Conservation (phyloP, 140 eudicot genomes). For the Stevia rebaudiana region DNA sequence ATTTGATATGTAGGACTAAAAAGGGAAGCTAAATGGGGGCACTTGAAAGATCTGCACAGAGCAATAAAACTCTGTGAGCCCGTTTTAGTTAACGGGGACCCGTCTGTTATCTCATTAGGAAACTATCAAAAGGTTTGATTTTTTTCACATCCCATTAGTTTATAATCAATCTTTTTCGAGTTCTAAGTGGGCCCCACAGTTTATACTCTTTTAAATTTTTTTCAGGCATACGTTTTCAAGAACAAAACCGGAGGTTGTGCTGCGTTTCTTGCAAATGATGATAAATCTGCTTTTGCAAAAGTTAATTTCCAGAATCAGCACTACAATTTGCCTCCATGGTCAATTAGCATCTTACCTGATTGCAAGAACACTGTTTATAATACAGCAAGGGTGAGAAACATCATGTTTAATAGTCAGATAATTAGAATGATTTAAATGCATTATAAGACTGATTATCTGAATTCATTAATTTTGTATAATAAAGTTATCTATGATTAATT, state of each 20-base stretch:
- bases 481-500: conserved; percentile 1
- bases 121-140: conserved; percentile 39
- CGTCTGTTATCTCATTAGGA: conserved; percentile 37
- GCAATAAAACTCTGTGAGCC: conserved; percentile 53
- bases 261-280: conserved; percentile 32
- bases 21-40: conserved; percentile 46
- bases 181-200: too few relatives aligned
- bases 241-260: conserved; percentile 38
- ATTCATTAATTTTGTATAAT: conserved; percentile 9
- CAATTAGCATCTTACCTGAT: conserved; percentile 52
- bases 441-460: too few relatives aligned
- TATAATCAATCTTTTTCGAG: too few relatives aligned
- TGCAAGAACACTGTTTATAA: conserved; percentile 50
- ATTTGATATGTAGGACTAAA: conserved; percentile 34
- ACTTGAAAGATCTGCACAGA: conserved; percentile 44
- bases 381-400: conserved; percentile 44
- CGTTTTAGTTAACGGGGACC: conserved; percentile 41
- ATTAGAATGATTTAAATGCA: too few relatives aligned
- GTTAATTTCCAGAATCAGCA: conserved; percentile 22
- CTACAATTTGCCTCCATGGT: conserved; percentile 51
- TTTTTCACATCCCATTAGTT: neutral
- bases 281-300: conserved; percentile 27
- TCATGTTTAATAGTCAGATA: too few relatives aligned
- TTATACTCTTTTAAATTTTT: neutral
- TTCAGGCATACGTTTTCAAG: conserved; percentile 34